phyloP scores from a whole-genome alignment of 768 basidiomycete genomes.

The Harrya chromipes region DNA sequence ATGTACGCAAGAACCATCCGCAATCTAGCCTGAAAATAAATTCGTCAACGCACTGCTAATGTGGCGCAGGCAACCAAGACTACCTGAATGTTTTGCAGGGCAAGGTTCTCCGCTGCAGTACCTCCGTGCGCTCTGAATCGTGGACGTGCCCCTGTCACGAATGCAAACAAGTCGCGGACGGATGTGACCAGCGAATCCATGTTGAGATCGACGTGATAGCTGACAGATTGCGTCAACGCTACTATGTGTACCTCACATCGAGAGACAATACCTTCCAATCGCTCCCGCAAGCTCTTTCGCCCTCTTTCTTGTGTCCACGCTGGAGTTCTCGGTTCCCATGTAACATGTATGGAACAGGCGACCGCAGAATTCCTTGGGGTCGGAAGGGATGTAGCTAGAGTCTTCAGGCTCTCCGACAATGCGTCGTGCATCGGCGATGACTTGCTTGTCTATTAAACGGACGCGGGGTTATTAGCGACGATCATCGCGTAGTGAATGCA shows the following conservation, averaged over 20 bases:
- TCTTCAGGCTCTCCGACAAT: slow-evolving; percentile 82
- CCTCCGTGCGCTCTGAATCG: slow-evolving; percentile 89
- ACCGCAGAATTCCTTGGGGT: slow-evolving; percentile 81
- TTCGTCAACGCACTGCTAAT: background rate
- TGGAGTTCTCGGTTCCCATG: slow-evolving; percentile 98
- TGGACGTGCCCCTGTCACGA: slow-evolving; percentile 73
- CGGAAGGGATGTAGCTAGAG: slow-evolving; percentile 80
- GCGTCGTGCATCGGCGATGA: slow-evolving; percentile 86
- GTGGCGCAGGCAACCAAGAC: background rate
- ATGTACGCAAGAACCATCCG: slow-evolving; percentile 94
- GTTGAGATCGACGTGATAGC: slow-evolving; percentile 93
- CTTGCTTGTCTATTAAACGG: slow-evolving; percentile 60
- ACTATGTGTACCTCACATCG: background rate
- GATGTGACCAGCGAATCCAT: slow-evolving; percentile 92
- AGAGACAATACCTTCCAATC: slow-evolving; percentile 70
- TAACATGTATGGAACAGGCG: slow-evolving; percentile 97
- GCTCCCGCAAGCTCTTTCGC: slow-evolving; percentile 85
- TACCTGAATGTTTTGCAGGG: slow-evolving; percentile 95
- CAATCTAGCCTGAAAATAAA: slow-evolving; percentile 67
- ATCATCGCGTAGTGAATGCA: background rate
- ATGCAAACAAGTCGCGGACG: slow-evolving; percentile 74
- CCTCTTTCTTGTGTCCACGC: slow-evolving; percentile 74
- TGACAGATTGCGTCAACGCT: slow-evolving; percentile 28
- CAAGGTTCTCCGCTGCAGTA: slow-evolving; percentile 83
- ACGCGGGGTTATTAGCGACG: background rate